These are phyloP conservation scores for Lentinus tigrinus DNA, from an alignment of 768 basidiomycete genomes.

Conservation along the genomic window DNA sequence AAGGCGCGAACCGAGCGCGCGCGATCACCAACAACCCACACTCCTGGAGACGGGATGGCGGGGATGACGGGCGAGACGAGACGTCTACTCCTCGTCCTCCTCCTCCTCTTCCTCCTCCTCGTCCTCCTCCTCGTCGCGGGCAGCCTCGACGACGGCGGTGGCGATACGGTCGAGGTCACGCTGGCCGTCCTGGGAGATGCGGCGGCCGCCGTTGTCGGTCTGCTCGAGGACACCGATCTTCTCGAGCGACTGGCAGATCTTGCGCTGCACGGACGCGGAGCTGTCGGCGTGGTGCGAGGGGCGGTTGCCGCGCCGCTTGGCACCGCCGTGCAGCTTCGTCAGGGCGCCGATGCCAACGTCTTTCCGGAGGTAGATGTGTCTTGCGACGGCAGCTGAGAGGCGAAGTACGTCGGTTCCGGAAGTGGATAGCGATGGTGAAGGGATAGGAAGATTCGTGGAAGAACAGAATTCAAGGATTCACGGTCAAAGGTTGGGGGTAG, in stretches of 20 bases:
- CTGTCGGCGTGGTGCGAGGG: slow-evolving; percentile 91
- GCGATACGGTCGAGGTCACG: slow-evolving; percentile 94
- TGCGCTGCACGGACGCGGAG: slow-evolving; percentile 88
- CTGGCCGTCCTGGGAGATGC: slow-evolving; percentile 96
- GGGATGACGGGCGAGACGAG: background rate
- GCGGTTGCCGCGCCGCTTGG: slow-evolving; percentile 94
- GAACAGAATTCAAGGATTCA: too few relatives aligned
- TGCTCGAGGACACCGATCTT: slow-evolving; percentile 98
- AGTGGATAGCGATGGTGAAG: too few relatives aligned
- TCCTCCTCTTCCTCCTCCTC: slow-evolving; percentile 74
- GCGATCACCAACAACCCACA: slow-evolving; percentile 6
- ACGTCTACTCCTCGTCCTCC: slow-evolving; percentile 35
- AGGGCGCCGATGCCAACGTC: slow-evolving; percentile 92
- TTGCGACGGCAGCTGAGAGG: slow-evolving; percentile 94
- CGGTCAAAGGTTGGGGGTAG: background rate
- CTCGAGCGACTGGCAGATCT: slow-evolving; percentile 94
- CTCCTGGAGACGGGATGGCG: background rate
- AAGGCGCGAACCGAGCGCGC: slow-evolving; percentile 1
- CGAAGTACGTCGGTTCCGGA: too few relatives aligned
- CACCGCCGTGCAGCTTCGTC: slow-evolving; percentile 94
- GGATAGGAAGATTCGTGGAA: too few relatives aligned
- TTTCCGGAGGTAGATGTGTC: slow-evolving; percentile 99
- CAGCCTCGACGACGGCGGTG: slow-evolving; percentile 81
- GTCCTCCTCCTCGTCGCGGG: slow-evolving; percentile 71
- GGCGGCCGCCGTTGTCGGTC: slow-evolving; percentile 89